phyloP scores from a whole-genome alignment of 768 basidiomycete genomes.

The Macrolepiota dolichaula region DNA sequence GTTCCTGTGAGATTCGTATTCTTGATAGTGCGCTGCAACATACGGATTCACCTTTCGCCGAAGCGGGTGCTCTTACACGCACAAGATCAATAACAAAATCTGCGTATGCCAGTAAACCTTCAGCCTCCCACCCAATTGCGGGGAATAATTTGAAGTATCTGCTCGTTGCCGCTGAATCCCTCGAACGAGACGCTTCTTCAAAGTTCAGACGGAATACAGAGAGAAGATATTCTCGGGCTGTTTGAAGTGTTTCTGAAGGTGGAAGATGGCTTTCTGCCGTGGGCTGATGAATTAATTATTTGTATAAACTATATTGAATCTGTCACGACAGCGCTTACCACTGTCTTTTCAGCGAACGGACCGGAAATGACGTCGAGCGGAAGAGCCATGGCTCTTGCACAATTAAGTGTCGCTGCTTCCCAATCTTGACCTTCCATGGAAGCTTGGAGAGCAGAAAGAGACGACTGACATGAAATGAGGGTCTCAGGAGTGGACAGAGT shows the following conservation, averaged over 20 bases:
- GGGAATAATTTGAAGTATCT: constrained; percentile 98
- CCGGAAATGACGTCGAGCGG: constrained; percentile 76
- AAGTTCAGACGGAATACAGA: constrained; percentile 79
- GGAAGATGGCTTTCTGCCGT: constrained; percentile 85
- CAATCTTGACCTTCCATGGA: constrained; percentile 89
- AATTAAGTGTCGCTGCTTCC: constrained; percentile 92
- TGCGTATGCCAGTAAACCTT: constrained; percentile 90
- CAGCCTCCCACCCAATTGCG: constrained; percentile 87
- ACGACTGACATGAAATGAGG: constrained; percentile 27
- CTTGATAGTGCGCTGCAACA: constrained; percentile 1
- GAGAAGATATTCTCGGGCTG: constrained; percentile 72
- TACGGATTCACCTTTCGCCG: constrained; percentile 67
- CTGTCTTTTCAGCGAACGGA: constrained; percentile 80
- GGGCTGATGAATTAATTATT: constrained; percentile 51
- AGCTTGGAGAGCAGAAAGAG: constrained; percentile 46
- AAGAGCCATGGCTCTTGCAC: constrained; percentile 86
- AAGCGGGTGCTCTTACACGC: constrained; percentile 68
- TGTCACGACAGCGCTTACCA: constrained; percentile 50
- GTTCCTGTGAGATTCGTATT: constrained; percentile 12
- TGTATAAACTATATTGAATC: not conserved
- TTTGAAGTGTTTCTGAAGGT: constrained; percentile 78
- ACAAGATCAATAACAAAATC: constrained; percentile 92
- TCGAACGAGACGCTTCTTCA: constrained; percentile 70
- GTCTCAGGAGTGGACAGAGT: not conserved
- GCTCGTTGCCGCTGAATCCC: constrained; percentile 84